Base-by-base conservation (phyloP, 495 filamentous ascomycete species). In the Evernia prunastri region DNA sequence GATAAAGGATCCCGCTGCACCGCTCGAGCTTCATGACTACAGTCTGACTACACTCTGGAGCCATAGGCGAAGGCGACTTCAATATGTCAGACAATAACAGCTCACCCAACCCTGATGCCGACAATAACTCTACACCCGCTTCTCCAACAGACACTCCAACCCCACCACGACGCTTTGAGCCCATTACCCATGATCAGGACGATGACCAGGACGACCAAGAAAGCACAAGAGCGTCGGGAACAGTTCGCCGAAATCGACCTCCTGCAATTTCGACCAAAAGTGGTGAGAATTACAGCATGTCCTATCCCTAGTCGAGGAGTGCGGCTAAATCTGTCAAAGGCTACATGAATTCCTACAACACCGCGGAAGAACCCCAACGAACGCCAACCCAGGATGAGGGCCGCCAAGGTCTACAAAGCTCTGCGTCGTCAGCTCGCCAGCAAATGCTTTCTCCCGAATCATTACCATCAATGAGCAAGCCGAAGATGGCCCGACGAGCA, bases 401-500 rank as follows among this genome's bases (percentile, higher is more conserved):
- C 13, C 59, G 63, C 42, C 66, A 56, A 37, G 58, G 31, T 27
- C 9, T 45, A 61, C 60, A 33, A 18, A 70, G 63, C 23, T n/a
- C 65, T 18, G 37, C 6, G 15, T 64, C 67, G 8, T 67, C 67
- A 33, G 54, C 36, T 33, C 67, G 64, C 25, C 67, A 65, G 33
- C 85, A 83, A 18, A 74, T 86, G 63, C 69, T 81, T 25, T 84
- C 81, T 5, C 79, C 82, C n/a, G 82, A 84, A 51, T 78, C 86
- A 58, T 75, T 80, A 57, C 80, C 80, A 66, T 68, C 76, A 39
- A 59, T 65, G 18, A 75, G 79, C 65, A 83, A 80, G 65, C 79
- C 85, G n/a, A 86, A 84, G 29, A 82, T 91, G 74, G 71, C 83
- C 51, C 87, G 89, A 59, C 83, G 89, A 56, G 80, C 85, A 66